Conservation (phyloP, 2,329 filamentous ascomycete genomes). For the Trichoderma harzianum region DNA sequence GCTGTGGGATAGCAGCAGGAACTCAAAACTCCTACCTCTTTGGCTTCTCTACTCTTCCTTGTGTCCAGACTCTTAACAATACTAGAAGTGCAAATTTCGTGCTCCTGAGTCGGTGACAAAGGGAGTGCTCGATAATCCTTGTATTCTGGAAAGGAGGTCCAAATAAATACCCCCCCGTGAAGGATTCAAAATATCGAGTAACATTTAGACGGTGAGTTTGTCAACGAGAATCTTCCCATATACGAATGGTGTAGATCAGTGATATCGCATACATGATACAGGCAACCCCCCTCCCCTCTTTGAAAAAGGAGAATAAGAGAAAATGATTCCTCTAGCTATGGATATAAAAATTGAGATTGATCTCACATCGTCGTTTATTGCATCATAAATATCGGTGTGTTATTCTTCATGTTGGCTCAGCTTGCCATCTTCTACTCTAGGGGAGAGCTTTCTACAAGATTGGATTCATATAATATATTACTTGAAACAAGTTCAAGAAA, state of each 20-base stretch:
- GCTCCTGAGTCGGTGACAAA: rapidly evolving
- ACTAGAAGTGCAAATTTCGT: too few species aligned
- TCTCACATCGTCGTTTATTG: neutral
- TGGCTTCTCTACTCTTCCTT: too few species aligned
- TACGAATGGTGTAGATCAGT: neutral
- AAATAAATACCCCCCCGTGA: neutral
- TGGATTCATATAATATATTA: neutral
- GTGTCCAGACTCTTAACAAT: too few species aligned
- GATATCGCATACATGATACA: neutral
- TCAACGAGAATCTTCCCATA: neutral
- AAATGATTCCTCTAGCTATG: neutral
- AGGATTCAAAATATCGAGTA: neutral
- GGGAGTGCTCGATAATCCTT: neutral
- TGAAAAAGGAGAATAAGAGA: neutral
- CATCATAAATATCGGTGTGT: rapidly evolving
- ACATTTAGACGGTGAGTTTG: neutral
- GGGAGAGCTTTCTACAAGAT: neutral
- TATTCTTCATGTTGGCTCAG: neutral
- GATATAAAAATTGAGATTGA: neutral
- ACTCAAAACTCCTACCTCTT: too few species aligned
- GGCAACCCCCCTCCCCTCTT: neutral
- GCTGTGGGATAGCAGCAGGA: too few species aligned
- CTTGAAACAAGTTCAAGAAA: neutral
- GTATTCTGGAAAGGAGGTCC: neutral
- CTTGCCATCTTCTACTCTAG: neutral